A percentile compares a stretch with the other conserved stretches of the same genome.
These are phyloP conservation scores for Phellopilus nigrolimitatus DNA, from an alignment of 1,284 basidiomycete genomes.

Conservation along the genomic window DNA sequence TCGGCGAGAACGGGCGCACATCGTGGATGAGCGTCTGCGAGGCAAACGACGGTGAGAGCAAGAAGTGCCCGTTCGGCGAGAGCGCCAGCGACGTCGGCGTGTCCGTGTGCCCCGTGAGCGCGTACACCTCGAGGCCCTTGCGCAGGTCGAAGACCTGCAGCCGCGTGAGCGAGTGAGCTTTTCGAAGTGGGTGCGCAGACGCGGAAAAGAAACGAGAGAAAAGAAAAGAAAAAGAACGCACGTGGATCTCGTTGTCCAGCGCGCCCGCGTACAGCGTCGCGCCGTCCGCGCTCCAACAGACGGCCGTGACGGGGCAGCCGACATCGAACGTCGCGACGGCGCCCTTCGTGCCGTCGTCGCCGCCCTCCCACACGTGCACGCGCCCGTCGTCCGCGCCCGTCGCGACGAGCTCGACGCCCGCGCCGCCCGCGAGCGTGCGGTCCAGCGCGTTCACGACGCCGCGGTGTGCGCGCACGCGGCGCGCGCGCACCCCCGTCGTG, in stretches of 20 bases:
- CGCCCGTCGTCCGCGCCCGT: slow-evolving; percentile 88
- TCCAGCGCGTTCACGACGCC: slow-evolving; percentile 89
- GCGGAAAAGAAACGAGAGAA: slow-evolving; percentile 2
- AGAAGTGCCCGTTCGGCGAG: slow-evolving; percentile 80
- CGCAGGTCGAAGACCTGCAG: slow-evolving; percentile 80
- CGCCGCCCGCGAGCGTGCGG: slow-evolving; percentile 73
- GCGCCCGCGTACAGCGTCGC: slow-evolving; percentile 84
- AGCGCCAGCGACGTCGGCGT: slow-evolving; percentile 86
- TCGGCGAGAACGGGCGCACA: slow-evolving; percentile 85
- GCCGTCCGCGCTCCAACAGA: slow-evolving; percentile 88
- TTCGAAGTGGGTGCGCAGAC: slow-evolving; percentile 8
- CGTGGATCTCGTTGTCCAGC: slow-evolving; percentile 91
- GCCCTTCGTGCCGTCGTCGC: slow-evolving; percentile 69
- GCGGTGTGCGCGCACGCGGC: slow-evolving; percentile 77
- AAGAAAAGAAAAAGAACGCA: slow-evolving; percentile 35
- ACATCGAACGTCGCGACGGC: slow-evolving; percentile 78
- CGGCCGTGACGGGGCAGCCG: slow-evolving; percentile 86
- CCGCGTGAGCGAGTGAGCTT: not conserved
- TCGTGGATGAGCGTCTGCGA: slow-evolving; percentile 86
- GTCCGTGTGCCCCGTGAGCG: slow-evolving; percentile 78
- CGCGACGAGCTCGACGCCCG: slow-evolving; percentile 76
- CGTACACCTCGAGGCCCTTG: slow-evolving; percentile 72
- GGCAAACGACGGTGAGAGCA: slow-evolving; percentile 85
- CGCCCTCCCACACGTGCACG: slow-evolving; percentile 84
- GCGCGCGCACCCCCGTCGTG: slow-evolving; percentile 69